Base-by-base conservation (phyloP, 805 yeast genomes). In the Torulaspora quercuum region DNA sequence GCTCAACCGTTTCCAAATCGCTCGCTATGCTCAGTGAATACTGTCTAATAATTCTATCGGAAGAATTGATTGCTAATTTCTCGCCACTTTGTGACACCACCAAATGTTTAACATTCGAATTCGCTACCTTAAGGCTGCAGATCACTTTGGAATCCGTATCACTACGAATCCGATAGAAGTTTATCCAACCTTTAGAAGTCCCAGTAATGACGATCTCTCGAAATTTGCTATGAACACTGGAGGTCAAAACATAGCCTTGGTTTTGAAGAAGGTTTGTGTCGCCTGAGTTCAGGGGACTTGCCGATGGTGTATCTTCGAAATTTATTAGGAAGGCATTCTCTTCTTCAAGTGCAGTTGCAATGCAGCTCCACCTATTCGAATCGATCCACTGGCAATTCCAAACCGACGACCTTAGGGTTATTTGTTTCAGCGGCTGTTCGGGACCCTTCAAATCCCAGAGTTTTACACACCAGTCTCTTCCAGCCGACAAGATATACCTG, bases 401-500 rank as follows among this genome's bases (percentile, higher is more conserved):
- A 2, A 85, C 70, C 1, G 94, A 86, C 0, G 82, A 75, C 35
- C 78, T 82, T 48, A 85, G 79, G 30, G 65, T 62, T 31, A 73
- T 63, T 57, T 66, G 41, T 71, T 65, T 44, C 29, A 29, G 68
- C 53, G 34, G 75, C 67, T 31, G 54, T 42, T 30, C 65, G 55
- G 49, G 64, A 6, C 43, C 51, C 16, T 59, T 45, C 44, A 89
- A 59, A 61, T 87, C 95, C 95, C 96, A 89, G 19, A 88, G 53
- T 32, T 81, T 76, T 26, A 82, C 74, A 33, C 69, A 71, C 92
- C 95, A 88, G 57, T 90, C 97, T 49, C 87, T 76, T 0, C 89
- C 76, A 9, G 87, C 68, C 3, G 84, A 70, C 3, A 89, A 63
- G 1, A 89, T 49, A 49, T 73, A 85, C 15, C 83, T 58, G 0